phyloP scores from a whole-genome alignment of 1,284 basidiomycete species.

The Tilletia indica region DNA sequence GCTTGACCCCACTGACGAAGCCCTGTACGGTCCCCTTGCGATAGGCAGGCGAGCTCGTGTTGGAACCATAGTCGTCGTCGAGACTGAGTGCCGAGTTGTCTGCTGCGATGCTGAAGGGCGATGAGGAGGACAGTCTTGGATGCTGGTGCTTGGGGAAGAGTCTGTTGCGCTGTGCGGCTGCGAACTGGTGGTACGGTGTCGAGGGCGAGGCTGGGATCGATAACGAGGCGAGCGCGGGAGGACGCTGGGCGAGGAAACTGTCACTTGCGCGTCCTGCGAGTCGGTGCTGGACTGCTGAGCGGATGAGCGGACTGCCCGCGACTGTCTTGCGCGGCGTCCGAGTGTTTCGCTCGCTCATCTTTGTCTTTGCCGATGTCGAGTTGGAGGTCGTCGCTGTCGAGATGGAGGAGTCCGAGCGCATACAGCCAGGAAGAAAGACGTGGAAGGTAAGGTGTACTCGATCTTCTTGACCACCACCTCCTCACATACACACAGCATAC shows the following conservation, averaged over 20 bases:
- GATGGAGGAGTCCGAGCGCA: too few species aligned
- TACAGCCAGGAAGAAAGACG: too few species aligned
- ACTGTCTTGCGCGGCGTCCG: constrained; percentile 12
- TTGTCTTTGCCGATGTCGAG: not conserved
- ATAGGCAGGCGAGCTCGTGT: constrained; percentile 2
- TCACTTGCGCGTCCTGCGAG: constrained; percentile 8
- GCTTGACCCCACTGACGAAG: constrained; percentile 5
- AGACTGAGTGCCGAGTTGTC: constrained; percentile 10
- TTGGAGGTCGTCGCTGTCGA: too few species aligned
- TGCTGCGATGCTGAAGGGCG: constrained; percentile 10
- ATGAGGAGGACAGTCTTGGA: not conserved
- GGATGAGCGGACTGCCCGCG: not conserved
- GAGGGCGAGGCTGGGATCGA: not conserved
- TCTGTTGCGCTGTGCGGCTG: not conserved
- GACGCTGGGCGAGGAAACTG: constrained; percentile 6
- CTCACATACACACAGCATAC: not conserved
- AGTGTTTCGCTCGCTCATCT: not conserved
- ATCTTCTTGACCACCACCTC: not conserved
- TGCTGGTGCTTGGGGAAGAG: not conserved
- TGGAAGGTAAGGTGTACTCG: too few species aligned
- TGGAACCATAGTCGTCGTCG: not conserved
- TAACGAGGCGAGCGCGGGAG: not conserved
- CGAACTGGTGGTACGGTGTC: constrained; percentile 16
- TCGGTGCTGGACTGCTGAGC: not conserved
- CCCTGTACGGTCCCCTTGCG: constrained; percentile 1